These are phyloP conservation scores for Scorias spongiosa DNA, from an alignment of 2,329 filamentous ascomycete genomes.

Conservation along the genomic window DNA sequence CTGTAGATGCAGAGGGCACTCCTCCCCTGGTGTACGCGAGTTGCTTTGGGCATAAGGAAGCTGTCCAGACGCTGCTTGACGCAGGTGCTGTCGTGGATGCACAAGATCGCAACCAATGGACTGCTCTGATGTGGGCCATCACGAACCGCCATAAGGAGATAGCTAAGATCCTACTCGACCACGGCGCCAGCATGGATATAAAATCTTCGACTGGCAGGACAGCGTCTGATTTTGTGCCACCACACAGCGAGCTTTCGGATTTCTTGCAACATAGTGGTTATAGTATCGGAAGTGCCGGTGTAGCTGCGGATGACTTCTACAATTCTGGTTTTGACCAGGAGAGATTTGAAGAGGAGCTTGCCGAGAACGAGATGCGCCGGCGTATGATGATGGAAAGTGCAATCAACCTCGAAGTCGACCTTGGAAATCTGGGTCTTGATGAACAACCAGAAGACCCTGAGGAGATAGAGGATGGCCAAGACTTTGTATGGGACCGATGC, in stretches of 20 bases:
- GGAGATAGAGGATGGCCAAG: conserved; percentile 77
- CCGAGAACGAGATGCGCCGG: conserved; percentile 85
- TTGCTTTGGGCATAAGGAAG: conserved; percentile 89
- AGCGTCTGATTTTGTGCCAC: conserved; percentile 87
- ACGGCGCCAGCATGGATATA: conserved; percentile 87
- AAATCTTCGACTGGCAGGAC: conserved; percentile 89
- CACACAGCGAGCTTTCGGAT: conserved; percentile 90
- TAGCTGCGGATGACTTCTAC: conserved; percentile 75
- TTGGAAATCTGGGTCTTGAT: conserved; percentile 90
- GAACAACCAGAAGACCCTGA: conserved; percentile 84
- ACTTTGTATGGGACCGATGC: conserved; percentile 91
- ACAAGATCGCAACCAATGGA: conserved; percentile 95
- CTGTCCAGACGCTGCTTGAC: conserved; percentile 69
- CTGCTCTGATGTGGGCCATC: conserved; percentile 98
- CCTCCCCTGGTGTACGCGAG: conserved; percentile 95
- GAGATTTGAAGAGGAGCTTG: conserved; percentile 91
- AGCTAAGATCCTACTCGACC: conserved; percentile 79
- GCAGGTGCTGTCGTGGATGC: conserved; percentile 80
- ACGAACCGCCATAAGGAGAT: conserved; percentile 95
- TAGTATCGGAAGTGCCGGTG: conserved; percentile 63
- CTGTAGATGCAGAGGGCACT: conserved; percentile 83
- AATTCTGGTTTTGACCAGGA: conserved; percentile 83
- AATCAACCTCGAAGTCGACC: conserved; percentile 85
- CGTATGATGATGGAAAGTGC: conserved; percentile 99
- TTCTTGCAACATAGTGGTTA: conserved; percentile 94